Base-by-base conservation (phyloP, 257 asterid species). In the Solanum tarijense region DNA sequence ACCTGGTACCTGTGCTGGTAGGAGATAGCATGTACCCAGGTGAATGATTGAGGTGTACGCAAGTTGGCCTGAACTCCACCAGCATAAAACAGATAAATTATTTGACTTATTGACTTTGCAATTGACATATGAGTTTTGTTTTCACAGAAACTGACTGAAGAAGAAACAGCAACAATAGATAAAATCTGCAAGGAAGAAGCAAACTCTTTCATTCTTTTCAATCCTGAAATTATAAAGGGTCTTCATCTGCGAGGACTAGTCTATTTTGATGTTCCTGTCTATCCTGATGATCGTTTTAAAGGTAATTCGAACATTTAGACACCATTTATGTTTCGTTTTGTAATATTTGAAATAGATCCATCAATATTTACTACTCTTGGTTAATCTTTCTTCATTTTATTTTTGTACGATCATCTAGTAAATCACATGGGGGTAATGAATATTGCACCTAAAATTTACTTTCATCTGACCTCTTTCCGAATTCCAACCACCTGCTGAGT, bases 171-270 rank as follows among this genome's bases (percentile, higher is more conserved):
- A 89, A 95, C 99, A 86, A 97, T 97, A 91, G 99, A 97, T 92
- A 97, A 97, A 91, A 93, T 97, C 79, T 97, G 99, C 87, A 97
- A 95, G 92, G 99, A 97, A 93, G 99, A 96, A 93, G 99, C 94
- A 73, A 97, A 95, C 91, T 92, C 99, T 78, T 97, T 91, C 90
- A 91, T 96, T 92, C 97, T 95, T 88, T 97, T 97, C 87, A 98
- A 94, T 89, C 98, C 98, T 90, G 98, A 94, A 88, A 92, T 95
- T 86, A 78, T 97, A 74, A 97, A 96, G 95, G 98, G 96, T 38
- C 96, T 97, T 71, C 92, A 62, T 89, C 94, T 94, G 88, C 95
- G 99, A 65, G 99, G 99, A 69, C 96, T 97, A 85, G 93, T 97
- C 75, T 97, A 96, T 93, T 95, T 95, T 93, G 99, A 97, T 89